These are phyloP conservation scores for Houttuynia cordata DNA, from an alignment of 164 flowering plant genomes.

Conservation along the genomic window DNA sequence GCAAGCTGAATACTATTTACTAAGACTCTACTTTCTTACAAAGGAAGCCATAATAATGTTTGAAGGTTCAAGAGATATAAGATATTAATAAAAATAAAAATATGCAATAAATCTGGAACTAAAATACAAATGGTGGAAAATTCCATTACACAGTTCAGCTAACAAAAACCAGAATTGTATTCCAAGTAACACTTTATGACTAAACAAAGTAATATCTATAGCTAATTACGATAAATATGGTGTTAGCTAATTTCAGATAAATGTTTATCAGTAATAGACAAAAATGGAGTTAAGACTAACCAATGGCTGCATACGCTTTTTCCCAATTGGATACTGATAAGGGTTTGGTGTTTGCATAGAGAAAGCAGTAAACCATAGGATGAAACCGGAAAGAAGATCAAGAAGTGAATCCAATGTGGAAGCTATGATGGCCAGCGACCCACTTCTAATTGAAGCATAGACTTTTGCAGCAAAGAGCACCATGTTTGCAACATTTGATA, in stretches of 20 bases:
- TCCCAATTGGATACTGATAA: conserved; percentile 90
- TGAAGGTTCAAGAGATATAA: too few species aligned
- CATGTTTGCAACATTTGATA: conserved; percentile 87
- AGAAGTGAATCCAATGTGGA: conserved; percentile 90
- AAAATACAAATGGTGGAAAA: too few species aligned
- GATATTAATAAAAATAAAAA: too few species aligned
- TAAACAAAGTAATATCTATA: too few species aligned
- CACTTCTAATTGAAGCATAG: conserved; percentile 70
- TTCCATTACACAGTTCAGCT: not conserved
- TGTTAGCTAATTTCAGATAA: not conserved
- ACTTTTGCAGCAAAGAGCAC: conserved; percentile 83
- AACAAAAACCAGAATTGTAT: not conserved
- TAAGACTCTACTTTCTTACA: too few species aligned
- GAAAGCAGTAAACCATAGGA: conserved; percentile 88
- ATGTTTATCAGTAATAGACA: not conserved
- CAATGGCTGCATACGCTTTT: conserved; percentile 93
- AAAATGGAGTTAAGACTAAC: conserved; percentile 21
- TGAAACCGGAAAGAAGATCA: conserved; percentile 89
- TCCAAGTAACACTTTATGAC: too few species aligned
- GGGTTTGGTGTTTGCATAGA: conserved; percentile 90
- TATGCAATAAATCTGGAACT: not conserved
- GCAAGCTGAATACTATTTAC: too few species aligned
- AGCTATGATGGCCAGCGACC: conserved; percentile 82
- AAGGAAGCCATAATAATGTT: too few species aligned
- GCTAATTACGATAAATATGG: not conserved